phyloP scores from a whole-genome alignment of 1,139 yeast genomes.

The Geotrichum klebahnii region DNA sequence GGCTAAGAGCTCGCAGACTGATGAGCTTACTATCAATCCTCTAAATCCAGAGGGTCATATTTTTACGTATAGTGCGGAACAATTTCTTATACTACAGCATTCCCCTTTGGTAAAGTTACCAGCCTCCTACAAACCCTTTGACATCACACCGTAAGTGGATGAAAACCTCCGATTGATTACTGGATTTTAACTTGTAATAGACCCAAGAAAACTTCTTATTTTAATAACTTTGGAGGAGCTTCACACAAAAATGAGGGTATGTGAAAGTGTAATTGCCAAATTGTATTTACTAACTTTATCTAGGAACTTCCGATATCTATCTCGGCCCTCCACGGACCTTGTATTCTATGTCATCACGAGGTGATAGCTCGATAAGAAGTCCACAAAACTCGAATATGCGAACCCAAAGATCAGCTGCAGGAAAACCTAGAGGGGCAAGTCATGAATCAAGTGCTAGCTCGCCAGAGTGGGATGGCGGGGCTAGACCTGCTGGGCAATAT shows the following conservation, averaged over 20 bases:
- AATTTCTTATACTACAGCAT: slow-evolving; percentile 9
- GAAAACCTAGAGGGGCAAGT: neutral
- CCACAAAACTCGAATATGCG: neutral
- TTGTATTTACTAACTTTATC: neutral
- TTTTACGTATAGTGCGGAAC: slow-evolving; percentile 13
- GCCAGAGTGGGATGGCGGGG: slow-evolving; percentile 3
- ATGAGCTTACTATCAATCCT: slow-evolving; percentile 5
- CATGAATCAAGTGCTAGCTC: neutral
- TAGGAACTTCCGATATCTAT: slow-evolving; percentile 13
- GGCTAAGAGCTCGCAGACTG: neutral
- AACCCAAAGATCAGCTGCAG: neutral
- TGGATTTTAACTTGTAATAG: slow-evolving; percentile 5
- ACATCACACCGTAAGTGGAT: slow-evolving; percentile 19
- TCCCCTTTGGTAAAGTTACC: slow-evolving; percentile 18
- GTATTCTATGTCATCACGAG: slow-evolving; percentile 6
- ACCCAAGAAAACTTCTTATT: slow-evolving; percentile 16
- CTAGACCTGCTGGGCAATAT: neutral
- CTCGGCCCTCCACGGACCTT: slow-evolving; percentile 16
- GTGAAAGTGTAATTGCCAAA: neutral
- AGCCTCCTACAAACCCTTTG: slow-evolving; percentile 13
- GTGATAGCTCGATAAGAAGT: slow-evolving; percentile 3
- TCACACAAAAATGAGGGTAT: slow-evolving; percentile 13
- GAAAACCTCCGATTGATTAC: neutral
- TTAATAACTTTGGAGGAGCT: slow-evolving; percentile 8
- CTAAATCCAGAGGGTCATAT: slow-evolving; percentile 18